Base-by-base conservation (phyloP, 345 rosid genomes). In the Lumnitzera racemosa region DNA sequence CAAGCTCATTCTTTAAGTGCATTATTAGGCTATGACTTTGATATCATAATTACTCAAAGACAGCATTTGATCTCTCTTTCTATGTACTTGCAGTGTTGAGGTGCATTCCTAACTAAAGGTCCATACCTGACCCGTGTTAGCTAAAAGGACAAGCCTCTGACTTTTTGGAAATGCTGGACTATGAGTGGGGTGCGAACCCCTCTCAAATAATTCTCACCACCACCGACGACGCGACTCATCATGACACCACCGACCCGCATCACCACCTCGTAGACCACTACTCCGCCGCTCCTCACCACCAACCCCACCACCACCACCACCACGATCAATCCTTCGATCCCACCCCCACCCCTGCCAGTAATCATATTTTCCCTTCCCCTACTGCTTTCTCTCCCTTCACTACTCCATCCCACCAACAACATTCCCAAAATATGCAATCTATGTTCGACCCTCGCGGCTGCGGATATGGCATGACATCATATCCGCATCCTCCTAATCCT, bases 251-350 rank as follows among this genome's bases (percentile, higher is more conserved):
- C 69, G 59, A 23, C 65, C 81, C 66, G 47, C 63, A 46, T 51
- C 67, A 49, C 57, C 59, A 59, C 67, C 6, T 20, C 23, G 6
- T 55, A 64, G 4, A 23, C 23, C 74, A 52, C 67, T 69, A 50
- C 58, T 62, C 62, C 70, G 60, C 0, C 69, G 54, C 61, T 61
- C 68, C 48, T 59, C 64, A 65, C 50, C 76, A 68, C 31, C 78
- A 72, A 47, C 70, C 55, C 65, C 88, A 62, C 57, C 55, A 67
- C 31, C 78, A 67, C 31, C 78, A 57, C 65, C 88, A 65, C 57
- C 55, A 68, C 71, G 52, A 55, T 79, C 24, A 62, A 27, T 27
- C 71, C 16, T 81, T 60, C 55, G 71, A 67, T 11, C 13, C 55
- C 43, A 36, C 29, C 56, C 61, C 24, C 10, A 12, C 43, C 41